Base-by-base conservation (phyloP, 192 early-diverging fungal genomes). In the Entrophospora sp. region DNA sequence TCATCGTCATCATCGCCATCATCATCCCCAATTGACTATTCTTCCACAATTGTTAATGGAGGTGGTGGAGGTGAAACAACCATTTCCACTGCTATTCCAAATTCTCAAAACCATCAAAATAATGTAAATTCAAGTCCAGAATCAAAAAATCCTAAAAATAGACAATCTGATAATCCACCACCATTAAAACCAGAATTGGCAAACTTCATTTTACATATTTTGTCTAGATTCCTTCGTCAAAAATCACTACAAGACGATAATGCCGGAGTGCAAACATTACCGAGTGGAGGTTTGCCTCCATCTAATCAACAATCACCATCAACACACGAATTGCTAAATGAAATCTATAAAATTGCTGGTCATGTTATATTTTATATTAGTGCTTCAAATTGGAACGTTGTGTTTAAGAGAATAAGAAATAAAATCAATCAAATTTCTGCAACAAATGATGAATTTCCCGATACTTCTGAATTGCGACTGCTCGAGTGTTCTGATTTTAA, bases 401-500 rank as follows among this genome's bases (percentile, higher is more conserved):
- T 91, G 7, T 87, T 87, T 74, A 73, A 83, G 31, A 84, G 85
- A 57, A 82, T 85, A 30, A 87, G 85, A 64, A 81, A 79, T 36
- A 75, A 85, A 62, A 80, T 89, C 35, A 74, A 81, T 16, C 78
- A 83, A 44, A 71, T 84, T 2, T 77, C 83, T 3, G 83, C 81
- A 31, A 83, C 79, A 24, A 75, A 76, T 43, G 82, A 89, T 44
- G 87, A 89, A 60, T 77, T 78, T 34, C 80, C 81, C 3, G 85
- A 88, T 37, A 79, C 84, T 20, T 78, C 92, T 5, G 94, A 97
- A 63, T 74, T 97, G 64, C 79, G 90, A 28, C 82, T 93, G 61
- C 67, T 97, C 32, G 92, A 95, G 68, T 94, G 85, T 69, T 88
- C 86, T 32, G 85, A 85, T 37, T 71, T 94, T 51, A 91, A 95